Evolutionary conservation across 2,329 filamentous ascomycete genomes (phyloP), one percentile per base, ranked within the genome.

Genomic region (Colletotrichum sp.): DNA sequence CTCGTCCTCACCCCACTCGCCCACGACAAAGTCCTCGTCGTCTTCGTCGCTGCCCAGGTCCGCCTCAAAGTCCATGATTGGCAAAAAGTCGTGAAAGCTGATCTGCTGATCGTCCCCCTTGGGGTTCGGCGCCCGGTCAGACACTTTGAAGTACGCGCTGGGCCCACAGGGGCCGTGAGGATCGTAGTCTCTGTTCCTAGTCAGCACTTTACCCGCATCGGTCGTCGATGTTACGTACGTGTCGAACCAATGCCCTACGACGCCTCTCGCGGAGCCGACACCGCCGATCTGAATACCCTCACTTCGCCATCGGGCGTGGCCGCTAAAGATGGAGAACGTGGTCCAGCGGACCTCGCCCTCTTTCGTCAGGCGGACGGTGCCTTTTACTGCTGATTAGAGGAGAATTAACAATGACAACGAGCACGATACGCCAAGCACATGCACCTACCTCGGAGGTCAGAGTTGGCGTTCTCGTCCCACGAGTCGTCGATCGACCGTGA

Each of bases 201-300:
- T 77, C 55, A 79, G 59, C 60, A 28, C 6, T 13, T 44, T 16
- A 16, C 8, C 24, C 68, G 8, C 8, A 36, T 55, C 52, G 10
- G 10, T 18, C 9, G 15, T 26, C 8, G 26, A 21, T 30, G 30
- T 8, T 13, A 80, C 86, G 76, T 85, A 92, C 91, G 92, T 93
- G 80, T 95, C 94, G 80, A 95, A 96, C 95, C 95, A 96, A 68
- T 92, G 93, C 1, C 95, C 94, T 3, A 95, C 81, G 0, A 95
- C 91, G 2, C 94, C 94, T 9, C 94, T 88, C 8, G 90, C 91
- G 8, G 92, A 93, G 65, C 87, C 85, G 2, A 92, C 80, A 0
- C 94, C 95, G 13, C 94, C 94, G 7, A 96, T 84, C 83, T 96
- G 95, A 8, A 96, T 87, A 10, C 93, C 91, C 84, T 96, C 95